These are phyloP conservation scores for Arabidopsis thaliana DNA, from an alignment of 345 rosid species.

Conservation along the genomic window DNA sequence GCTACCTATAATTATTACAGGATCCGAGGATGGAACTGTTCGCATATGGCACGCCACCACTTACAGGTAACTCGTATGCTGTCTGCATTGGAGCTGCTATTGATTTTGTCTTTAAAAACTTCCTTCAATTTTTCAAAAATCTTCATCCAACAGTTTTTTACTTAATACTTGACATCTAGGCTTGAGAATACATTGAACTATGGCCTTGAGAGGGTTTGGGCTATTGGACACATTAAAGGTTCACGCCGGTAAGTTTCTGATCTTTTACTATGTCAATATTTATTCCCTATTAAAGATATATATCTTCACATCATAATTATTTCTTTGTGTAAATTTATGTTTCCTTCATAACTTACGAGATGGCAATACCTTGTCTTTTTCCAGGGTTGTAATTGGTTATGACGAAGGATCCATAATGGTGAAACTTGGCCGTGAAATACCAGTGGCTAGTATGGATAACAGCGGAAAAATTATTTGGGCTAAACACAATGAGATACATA, in stretches of 20 bases:
- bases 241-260: constrained; percentile 69
- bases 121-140: constrained; percentile 14
- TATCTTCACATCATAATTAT: background rate
- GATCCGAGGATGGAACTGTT: constrained; percentile 88
- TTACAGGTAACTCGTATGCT: constrained; percentile 57
- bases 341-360: background rate
- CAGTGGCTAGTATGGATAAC: constrained; percentile 98
- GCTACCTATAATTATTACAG: constrained; percentile 78
- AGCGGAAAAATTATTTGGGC: constrained; percentile 99
- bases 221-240: constrained; percentile 67
- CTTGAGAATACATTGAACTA: constrained; percentile 77
- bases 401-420: constrained; percentile 89
- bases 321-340: constrained; percentile 22
- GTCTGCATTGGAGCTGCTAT: constrained; percentile 18
- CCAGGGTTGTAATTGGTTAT: constrained; percentile 83
- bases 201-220: constrained; percentile 90
- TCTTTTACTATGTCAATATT: constrained; percentile 9
- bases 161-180: constrained; percentile 40
- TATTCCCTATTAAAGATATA: background rate
- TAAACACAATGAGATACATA: constrained; percentile 96
- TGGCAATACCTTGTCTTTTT: constrained; percentile 23
- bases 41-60: constrained; percentile 87
- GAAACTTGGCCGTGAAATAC: constrained; percentile 92
- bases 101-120: background rate
- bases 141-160: constrained; percentile 10